Evolutionary conservation across 169 alveolate genomes (phyloP).

Genomic region (Neospora caninum): DNA sequence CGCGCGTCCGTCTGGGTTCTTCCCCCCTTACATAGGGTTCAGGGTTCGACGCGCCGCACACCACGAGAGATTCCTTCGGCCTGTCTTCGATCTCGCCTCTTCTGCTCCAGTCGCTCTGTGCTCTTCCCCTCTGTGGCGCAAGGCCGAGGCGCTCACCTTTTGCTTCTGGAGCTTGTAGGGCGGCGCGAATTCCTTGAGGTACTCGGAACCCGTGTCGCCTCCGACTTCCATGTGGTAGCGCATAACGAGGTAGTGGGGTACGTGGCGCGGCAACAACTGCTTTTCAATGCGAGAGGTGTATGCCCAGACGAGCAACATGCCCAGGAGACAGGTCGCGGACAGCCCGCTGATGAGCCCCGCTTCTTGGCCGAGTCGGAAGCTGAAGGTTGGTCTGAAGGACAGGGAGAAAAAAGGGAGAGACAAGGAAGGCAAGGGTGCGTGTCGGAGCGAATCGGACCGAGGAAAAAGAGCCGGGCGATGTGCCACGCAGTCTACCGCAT

Average conservation of each 20-base stretch:
- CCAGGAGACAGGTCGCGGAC: conserved; percentile 69
- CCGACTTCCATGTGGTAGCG: conserved; percentile 72
- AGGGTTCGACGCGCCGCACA: too few species aligned
- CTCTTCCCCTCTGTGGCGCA: not conserved
- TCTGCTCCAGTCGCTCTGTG: not conserved
- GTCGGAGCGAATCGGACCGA: too few species aligned
- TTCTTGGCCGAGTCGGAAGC: conserved; percentile 75
- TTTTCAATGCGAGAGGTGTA: conserved; percentile 70
- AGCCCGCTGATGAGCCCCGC: conserved; percentile 71
- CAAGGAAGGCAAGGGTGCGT: conserved; percentile 33
- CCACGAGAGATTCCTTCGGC: too few species aligned
- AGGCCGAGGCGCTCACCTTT: conserved; percentile 61
- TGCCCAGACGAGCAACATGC: conserved; percentile 69
- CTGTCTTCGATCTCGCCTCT: too few species aligned
- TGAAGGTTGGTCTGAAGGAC: conserved; percentile 71
- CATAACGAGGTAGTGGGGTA: conserved; percentile 71
- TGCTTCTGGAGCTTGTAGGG: conserved; percentile 76
- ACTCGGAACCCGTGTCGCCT: conserved; percentile 27
- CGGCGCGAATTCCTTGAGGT: conserved; percentile 70
- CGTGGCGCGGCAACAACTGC: conserved; percentile 70
- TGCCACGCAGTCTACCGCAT: too few species aligned
- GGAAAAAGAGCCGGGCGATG: too few species aligned
- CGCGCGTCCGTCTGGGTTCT: too few species aligned
- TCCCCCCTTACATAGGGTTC: too few species aligned
- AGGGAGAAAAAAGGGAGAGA: not conserved